phyloP scores from a whole-genome alignment of 371 early-diverging fungal species.

The Mycotypha africana region DNA sequence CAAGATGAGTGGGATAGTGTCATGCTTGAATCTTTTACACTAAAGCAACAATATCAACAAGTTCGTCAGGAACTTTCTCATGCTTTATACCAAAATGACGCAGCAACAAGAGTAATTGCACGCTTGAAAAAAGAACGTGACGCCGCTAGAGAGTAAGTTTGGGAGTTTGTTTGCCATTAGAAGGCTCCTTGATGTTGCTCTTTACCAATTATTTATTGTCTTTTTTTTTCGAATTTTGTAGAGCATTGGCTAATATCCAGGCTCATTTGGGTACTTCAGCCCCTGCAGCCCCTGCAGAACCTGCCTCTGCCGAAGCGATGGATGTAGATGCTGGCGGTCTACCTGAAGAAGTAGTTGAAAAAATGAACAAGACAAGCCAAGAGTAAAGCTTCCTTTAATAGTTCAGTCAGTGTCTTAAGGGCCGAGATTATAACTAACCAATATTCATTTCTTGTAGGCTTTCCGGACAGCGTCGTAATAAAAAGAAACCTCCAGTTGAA shows the following conservation, averaged over 20 bases:
- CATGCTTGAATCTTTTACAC: slow-evolving; percentile 87
- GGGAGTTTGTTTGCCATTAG: no score
- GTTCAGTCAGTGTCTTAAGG: no score
- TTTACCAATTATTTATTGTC: neutral
- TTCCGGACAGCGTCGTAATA: slow-evolving; percentile 65
- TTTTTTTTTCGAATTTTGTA: slow-evolving; percentile 12
- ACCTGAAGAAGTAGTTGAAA: slow-evolving; percentile 49
- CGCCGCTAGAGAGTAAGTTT: slow-evolving; percentile 74
- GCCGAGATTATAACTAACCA: neutral
- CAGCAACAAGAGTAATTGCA: slow-evolving; percentile 92
- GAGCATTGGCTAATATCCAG: slow-evolving; percentile 67
- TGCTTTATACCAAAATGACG: slow-evolving; percentile 93
- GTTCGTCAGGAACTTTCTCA: slow-evolving; percentile 88
- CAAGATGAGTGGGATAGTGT: slow-evolving; percentile 95
- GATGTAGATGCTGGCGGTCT: slow-evolving; percentile 51
- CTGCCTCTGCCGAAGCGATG: slow-evolving; percentile 55
- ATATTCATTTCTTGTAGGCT: slow-evolving; percentile 24
- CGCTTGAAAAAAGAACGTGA: slow-evolving; percentile 87
- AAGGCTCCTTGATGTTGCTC: no score
- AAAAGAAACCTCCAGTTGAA: slow-evolving; percentile 80
- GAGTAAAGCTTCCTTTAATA: no score
- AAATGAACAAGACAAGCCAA: slow-evolving; percentile 55
- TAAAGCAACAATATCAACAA: slow-evolving; percentile 89
- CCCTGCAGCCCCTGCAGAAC: slow-evolving; percentile 28
- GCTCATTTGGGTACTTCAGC: slow-evolving; percentile 53